A percentile compares a stretch with the other conserved stretches of the same genome.
Conservation (phyloP, 2,329 filamentous ascomycete genomes). For the Cytospora schulzeri region DNA sequence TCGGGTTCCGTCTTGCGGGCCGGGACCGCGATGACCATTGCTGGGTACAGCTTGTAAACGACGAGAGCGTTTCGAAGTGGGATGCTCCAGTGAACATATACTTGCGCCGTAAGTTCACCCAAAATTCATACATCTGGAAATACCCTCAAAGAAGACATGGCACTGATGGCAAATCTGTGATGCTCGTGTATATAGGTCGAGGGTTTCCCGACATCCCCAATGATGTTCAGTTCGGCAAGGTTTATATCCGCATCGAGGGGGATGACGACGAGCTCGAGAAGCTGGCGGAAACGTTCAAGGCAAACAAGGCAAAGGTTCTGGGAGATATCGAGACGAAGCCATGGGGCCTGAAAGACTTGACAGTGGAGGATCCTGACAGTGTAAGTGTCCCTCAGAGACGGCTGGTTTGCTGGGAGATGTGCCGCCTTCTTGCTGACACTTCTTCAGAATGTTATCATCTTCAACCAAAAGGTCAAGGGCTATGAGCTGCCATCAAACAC, state of each 20-base stretch:
- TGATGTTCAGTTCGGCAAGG: conserved; percentile 17
- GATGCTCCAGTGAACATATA: conserved; percentile 19
- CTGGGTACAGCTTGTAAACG: conserved; percentile 18
- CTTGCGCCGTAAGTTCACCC: conserved; percentile 6
- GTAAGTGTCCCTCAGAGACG: neutral
- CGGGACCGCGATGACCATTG: conserved; percentile 18
- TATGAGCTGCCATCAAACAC: neutral
- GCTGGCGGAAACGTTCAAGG: conserved; percentile 1
- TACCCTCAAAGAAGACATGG: neutral
- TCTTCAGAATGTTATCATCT: conserved; percentile 10
- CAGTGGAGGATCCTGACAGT: conserved; percentile 7
- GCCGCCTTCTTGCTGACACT: neutral
- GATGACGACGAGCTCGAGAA: conserved; percentile 14
- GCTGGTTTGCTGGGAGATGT: fast-evolving
- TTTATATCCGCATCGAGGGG: conserved; percentile 13
- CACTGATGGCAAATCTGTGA: neutral
- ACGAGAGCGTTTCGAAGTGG: conserved; percentile 6
- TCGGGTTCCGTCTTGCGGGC: conserved; percentile 18
- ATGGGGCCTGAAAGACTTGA: conserved; percentile 13
- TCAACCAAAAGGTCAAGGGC: conserved; percentile 6
- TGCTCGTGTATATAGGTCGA: neutral
- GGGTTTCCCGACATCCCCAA: conserved; percentile 9
- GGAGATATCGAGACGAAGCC: conserved; percentile 11
- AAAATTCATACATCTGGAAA: neutral
- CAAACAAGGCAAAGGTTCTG: neutral